Evolutionary conservation across 75 land plant species (phyloP).

Genomic region (Cupressus sempervirens): DNA sequence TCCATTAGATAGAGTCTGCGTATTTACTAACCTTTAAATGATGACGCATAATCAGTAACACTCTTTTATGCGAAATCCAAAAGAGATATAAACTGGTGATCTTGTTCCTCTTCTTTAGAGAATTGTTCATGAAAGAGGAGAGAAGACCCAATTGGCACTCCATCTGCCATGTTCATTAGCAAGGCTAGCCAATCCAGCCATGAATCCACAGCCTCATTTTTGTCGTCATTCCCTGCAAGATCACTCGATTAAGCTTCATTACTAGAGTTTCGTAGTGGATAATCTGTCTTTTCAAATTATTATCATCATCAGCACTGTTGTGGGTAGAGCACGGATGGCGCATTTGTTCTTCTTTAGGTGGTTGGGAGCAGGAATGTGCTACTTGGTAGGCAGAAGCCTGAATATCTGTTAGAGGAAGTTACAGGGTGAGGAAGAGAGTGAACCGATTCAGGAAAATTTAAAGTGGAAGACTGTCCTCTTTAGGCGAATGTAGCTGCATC

Average conservation of each 20-base stretch:
- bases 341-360: background rate
- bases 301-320: background rate
- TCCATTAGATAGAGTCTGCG: too few relatives aligned
- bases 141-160: too few relatives aligned
- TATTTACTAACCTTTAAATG: too few relatives aligned
- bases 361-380: background rate
- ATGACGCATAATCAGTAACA: too few relatives aligned
- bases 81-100: too few relatives aligned
- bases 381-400: constrained; percentile 24
- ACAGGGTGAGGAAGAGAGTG: constrained; percentile 1
- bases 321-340: background rate
- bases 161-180: too few relatives aligned
- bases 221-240: background rate
- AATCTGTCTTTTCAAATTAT: background rate
- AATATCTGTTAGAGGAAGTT: constrained; percentile 11
- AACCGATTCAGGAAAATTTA: constrained; percentile 29
- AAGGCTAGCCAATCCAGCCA: background rate
- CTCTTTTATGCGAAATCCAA: too few relatives aligned
- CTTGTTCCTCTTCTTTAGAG: too few relatives aligned
- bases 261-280: background rate
- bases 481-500: constrained; percentile 33
- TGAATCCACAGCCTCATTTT: background rate
- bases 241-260: background rate
- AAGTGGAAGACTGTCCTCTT: constrained; percentile 16
- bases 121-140: too few relatives aligned